A percentile compares a stretch with the other conserved stretches of the same genome.
Conservation (phyloP, 2,329 filamentous ascomycete species). For the Paecilomyces dactylethromorphus region DNA sequence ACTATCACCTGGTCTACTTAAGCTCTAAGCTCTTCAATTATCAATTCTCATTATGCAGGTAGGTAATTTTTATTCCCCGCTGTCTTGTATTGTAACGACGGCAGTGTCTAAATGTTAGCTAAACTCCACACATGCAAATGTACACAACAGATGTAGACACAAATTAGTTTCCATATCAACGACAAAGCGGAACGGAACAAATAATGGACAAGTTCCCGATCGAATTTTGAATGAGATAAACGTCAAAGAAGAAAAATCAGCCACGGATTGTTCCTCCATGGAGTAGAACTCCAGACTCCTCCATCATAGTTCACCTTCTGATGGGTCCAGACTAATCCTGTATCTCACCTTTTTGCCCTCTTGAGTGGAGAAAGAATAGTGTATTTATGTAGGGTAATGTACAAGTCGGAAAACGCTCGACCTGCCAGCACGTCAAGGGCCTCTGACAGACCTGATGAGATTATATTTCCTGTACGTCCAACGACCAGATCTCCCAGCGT, state of each 20-base stretch:
- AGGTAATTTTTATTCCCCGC: no score
- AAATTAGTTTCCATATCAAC: no score
- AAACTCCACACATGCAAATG: no score
- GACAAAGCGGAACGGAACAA: no score
- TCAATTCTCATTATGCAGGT: no score
- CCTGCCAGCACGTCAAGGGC: not conserved
- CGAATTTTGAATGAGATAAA: not conserved
- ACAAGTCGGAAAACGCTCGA: not conserved
- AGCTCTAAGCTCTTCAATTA: no score
- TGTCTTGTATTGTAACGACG: no score
- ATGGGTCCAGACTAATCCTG: not conserved
- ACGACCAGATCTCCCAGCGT: constrained; percentile 38
- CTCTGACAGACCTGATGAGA: not conserved
- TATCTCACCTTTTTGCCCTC: not conserved
- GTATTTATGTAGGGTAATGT: not conserved
- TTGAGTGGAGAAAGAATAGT: not conserved
- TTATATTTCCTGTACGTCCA: constrained; percentile 35
- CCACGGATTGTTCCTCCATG: not conserved
- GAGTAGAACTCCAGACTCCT: not conserved
- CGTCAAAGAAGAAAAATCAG: not conserved
- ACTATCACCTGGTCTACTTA: no score
- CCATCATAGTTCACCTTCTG: not conserved
- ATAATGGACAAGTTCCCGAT: not conserved
- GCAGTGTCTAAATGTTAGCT: no score
- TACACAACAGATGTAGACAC: no score